phyloP scores from a whole-genome alignment of 78 protist species.

The Dictyostelium brefeldianum region DNA sequence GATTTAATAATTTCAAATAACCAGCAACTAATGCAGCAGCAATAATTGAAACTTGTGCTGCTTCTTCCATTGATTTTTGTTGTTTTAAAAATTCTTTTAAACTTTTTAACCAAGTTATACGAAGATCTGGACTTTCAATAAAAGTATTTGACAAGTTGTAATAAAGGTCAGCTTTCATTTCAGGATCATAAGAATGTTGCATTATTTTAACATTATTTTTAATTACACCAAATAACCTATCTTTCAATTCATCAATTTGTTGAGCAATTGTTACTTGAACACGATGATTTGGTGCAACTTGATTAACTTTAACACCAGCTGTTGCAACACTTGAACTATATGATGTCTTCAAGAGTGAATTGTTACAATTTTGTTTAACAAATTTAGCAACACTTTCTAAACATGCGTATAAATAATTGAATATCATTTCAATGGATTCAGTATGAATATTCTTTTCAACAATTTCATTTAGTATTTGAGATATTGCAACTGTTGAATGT shows the following conservation, averaged over 20 bases:
- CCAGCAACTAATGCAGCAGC: constrained; percentile 74
- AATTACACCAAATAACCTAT: constrained; percentile 69
- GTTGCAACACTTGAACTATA: background rate
- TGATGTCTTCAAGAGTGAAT: background rate
- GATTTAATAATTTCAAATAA: constrained; percentile 38
- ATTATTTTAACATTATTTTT: constrained; percentile 56
- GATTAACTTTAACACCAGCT: background rate
- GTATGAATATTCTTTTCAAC: constrained; percentile 12
- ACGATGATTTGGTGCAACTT: background rate
- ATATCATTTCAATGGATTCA: background rate
- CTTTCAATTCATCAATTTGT: constrained; percentile 70
- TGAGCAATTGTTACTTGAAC: background rate
- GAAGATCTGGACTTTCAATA: constrained; percentile 78
- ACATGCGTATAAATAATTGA: constrained; percentile 5
- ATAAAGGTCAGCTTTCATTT: constrained; percentile 76
- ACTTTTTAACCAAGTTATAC: constrained; percentile 82
- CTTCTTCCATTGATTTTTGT: constrained; percentile 61
- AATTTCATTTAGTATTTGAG: constrained; percentile 48
- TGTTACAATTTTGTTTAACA: constrained; percentile 24
- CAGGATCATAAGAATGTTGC: constrained; percentile 80
- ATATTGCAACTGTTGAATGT: constrained; percentile 74
- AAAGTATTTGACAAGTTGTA: constrained; percentile 60
- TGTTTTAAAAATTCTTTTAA: constrained; percentile 45
- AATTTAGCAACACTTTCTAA: constrained; percentile 38
- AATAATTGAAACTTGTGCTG: constrained; percentile 61